A percentile compares a stretch with the other conserved stretches of the same genome.
Evolutionary conservation across 1,284 basidiomycete genomes (phyloP).

Genomic region (Apiotrichum akiyoshidainum): DNA sequence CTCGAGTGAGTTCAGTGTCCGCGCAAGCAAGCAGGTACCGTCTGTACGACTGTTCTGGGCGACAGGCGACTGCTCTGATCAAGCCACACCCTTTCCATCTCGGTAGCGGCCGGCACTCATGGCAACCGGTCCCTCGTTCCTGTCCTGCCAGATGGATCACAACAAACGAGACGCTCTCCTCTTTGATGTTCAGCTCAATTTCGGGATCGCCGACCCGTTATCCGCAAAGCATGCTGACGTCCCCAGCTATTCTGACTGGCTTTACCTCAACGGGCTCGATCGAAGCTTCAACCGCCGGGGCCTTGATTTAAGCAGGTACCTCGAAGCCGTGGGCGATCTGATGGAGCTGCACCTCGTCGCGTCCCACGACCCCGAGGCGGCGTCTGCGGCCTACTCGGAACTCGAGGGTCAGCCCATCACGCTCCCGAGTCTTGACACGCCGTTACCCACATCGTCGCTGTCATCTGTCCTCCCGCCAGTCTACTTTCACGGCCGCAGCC

Average conservation of each 20-base stretch:
- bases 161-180: too few relatives aligned
- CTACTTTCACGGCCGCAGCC: slow-evolving; percentile 33
- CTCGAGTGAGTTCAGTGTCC: slow-evolving; percentile 33
- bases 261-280: slow-evolving; percentile 37
- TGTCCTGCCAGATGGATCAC: neutral
- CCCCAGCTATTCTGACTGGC: slow-evolving; percentile 43
- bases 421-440: slow-evolving; percentile 25
- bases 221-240: neutral
- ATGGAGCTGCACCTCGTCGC: slow-evolving; percentile 31
- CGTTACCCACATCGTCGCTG: slow-evolving; percentile 33
- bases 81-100: too few relatives aligned
- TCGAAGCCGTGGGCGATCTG: slow-evolving; percentile 43
- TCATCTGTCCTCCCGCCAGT: slow-evolving; percentile 35
- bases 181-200: too few relatives aligned
- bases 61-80: too few relatives aligned
- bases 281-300: slow-evolving; percentile 12
- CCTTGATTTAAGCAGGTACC: slow-evolving; percentile 37
- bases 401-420: neutral
- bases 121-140: neutral
- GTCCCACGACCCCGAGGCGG: slow-evolving; percentile 7
- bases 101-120: too few relatives aligned
- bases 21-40: too few relatives aligned
- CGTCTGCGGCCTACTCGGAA: slow-evolving; percentile 4
- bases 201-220: neutral
- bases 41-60: too few relatives aligned